These are phyloP conservation scores for Litchi chinensis DNA, from an alignment of 345 rosid species.

Conservation along the genomic window DNA sequence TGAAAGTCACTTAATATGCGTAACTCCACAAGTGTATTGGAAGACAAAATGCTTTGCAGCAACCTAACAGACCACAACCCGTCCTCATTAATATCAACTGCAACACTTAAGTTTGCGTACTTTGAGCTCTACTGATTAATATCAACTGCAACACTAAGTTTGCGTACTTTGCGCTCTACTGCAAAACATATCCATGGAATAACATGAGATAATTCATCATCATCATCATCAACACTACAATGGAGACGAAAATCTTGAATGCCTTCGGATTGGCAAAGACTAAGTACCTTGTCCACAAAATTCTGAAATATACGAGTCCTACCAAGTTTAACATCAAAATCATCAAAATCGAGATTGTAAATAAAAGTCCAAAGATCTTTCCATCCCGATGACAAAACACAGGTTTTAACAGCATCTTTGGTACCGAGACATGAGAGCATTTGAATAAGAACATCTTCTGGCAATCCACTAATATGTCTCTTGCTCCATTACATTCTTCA, in stretches of 20 bases:
- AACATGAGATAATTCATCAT: background rate
- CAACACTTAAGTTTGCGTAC: background rate
- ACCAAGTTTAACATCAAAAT: background rate
- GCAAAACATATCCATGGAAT: conserved; percentile 3
- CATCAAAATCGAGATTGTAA: background rate
- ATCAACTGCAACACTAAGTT: background rate
- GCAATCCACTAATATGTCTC: conserved; percentile 6
- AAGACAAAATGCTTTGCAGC: background rate
- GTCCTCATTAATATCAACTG: background rate
- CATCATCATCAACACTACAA: background rate
- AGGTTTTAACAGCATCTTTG: conserved; percentile 4
- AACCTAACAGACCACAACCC: background rate
- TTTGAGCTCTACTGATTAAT: background rate
- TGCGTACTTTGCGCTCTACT: background rate
- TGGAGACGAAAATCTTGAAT: conserved; percentile 1
- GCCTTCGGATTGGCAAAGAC: background rate
- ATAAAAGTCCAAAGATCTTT: conserved; percentile 7
- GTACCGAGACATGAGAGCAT: conserved; percentile 19
- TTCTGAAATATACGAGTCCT: background rate
- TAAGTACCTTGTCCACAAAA: conserved; percentile 2
- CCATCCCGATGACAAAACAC: conserved; percentile 24
- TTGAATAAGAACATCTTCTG: conserved; percentile 17
- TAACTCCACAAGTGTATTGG: background rate
- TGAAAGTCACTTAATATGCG: background rate
- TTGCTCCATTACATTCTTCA: background rate